Evolutionary conservation across 2,329 filamentous ascomycete species (phyloP), one percentile per base, ranked within the genome.

Genomic region (Cladosporium cucumerinum): DNA sequence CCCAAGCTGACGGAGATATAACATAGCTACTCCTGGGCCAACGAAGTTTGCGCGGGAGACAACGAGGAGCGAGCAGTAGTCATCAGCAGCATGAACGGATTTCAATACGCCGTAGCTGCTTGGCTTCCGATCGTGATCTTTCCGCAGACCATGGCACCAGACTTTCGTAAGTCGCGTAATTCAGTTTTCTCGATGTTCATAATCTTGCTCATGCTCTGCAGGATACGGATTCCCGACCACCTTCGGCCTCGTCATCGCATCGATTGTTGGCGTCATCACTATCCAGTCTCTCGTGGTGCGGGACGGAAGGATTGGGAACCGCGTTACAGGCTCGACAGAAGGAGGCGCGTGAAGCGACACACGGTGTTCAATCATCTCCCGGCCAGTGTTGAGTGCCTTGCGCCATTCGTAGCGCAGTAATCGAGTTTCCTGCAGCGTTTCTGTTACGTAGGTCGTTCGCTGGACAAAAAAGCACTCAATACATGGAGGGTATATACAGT

Each of bases 61-160:
- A 85, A 87, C 63, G 87, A 90, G 72, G 87, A 90, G 75, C 79
- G 87, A 11, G 87, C 88, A 0, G 76, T 90, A 2, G 86, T 89
- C 0, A 82, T 87, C 1, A 87, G 80, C 0, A 77, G 79, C 12
- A 89, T 89, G 85, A 90, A 90, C 65, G 84, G 88, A 72, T 83
- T 90, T 78, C 87, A 87, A 0, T 89, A 89, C 66, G 86, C 89
- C 1, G 74, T 90, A 28, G 87, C 89, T 71, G 85, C 87, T 0
- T 90, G 87, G 87, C 72, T 90, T 43, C 88, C 88, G 2, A 61
- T 65, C 14, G 57, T 65, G 18, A 65, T 61, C 25, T 65, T 65
- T 26, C 63, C 63, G n/a, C 63, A 65, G 26, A 65, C 63, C 1
- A 65, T 65, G 63, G 63, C 63, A 3, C 63, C 63, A 1, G 16